phyloP scores from a whole-genome alignment of 1,139 yeast genomes.

The Candida frijolesensis region DNA sequence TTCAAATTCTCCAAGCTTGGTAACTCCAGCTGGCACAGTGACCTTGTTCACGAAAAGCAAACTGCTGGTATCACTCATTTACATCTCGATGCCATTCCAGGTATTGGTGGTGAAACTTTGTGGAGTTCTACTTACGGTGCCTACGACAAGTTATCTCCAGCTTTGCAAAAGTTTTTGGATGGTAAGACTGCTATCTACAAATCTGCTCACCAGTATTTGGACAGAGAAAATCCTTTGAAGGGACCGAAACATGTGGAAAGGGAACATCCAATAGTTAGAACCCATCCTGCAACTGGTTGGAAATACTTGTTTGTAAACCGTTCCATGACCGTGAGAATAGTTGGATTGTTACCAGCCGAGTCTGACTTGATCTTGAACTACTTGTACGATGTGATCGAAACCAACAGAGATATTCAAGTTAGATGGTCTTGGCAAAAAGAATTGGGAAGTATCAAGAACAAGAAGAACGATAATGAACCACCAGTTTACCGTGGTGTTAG shows the following conservation, averaged over 20 bases:
- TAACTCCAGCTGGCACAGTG: slow-evolving; percentile 39
- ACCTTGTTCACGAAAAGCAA: slow-evolving; percentile 30
- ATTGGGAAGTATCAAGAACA: slow-evolving; percentile 4
- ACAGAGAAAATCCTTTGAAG: slow-evolving; percentile 31
- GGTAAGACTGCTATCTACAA: slow-evolving; percentile 38
- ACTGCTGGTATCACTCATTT: slow-evolving; percentile 41
- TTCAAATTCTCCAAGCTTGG: slow-evolving; percentile 34
- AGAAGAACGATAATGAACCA: slow-evolving; percentile 28
- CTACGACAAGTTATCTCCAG: slow-evolving; percentile 38
- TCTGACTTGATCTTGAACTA: slow-evolving; percentile 32
- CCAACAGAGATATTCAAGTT: slow-evolving; percentile 46
- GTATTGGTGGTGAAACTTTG: slow-evolving; percentile 38
- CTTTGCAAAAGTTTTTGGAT: slow-evolving; percentile 35
- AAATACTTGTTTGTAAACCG: slow-evolving; percentile 39
- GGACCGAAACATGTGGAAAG: slow-evolving; percentile 38
- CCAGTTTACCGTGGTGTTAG: slow-evolving; percentile 53
- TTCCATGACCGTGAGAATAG: slow-evolving; percentile 36
- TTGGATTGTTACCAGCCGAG: slow-evolving; percentile 37
- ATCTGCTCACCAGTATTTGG: slow-evolving; percentile 36
- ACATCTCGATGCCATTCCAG: slow-evolving; percentile 35
- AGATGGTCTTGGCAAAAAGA: slow-evolving; percentile 49
- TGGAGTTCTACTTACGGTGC: slow-evolving; percentile 43
- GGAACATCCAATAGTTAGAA: slow-evolving; percentile 41
- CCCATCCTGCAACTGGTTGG: slow-evolving; percentile 48
- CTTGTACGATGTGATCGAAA: slow-evolving; percentile 33